phyloP scores from a whole-genome alignment of 1,284 basidiomycete species.

The Marasmius fiardii region DNA sequence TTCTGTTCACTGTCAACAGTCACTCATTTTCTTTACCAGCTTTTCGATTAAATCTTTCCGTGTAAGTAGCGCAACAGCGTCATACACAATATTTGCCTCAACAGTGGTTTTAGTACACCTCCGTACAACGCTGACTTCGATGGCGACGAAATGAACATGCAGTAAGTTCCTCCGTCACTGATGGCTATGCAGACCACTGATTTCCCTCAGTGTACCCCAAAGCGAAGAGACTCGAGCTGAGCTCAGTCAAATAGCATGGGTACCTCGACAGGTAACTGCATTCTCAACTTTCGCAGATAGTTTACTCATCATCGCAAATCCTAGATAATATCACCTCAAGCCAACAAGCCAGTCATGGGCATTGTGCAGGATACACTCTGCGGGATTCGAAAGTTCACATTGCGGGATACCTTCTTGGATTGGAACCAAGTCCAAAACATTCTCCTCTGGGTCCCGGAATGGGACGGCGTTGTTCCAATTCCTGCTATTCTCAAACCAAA shows the following conservation, averaged over 20 bases:
- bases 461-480: slow-evolving; percentile 92
- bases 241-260: slow-evolving; percentile 97
- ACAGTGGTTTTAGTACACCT: slow-evolving; percentile 54
- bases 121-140: slow-evolving; percentile 99
- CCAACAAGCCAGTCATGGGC: slow-evolving; percentile 99
- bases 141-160: slow-evolving; percentile 99
- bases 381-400: slow-evolving; percentile 95
- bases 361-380: slow-evolving; percentile 99
- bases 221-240: slow-evolving; percentile 99
- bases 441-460: slow-evolving; percentile 94
- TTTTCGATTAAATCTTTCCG: slow-evolving; percentile 95
- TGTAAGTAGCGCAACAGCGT: slow-evolving; percentile 54
- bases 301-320: neutral
- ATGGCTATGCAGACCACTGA: slow-evolving; percentile 5
- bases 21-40: slow-evolving; percentile 42
- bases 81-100: slow-evolving; percentile 17
- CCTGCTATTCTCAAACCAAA: slow-evolving; percentile 97
- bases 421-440: slow-evolving; percentile 97
- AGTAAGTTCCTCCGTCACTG: slow-evolving; percentile 53
- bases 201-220: slow-evolving; percentile 79
- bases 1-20: neutral
- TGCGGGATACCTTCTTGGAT: slow-evolving; percentile 92
- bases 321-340: slow-evolving; percentile 98
- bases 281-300: neutral
- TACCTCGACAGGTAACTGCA: slow-evolving; percentile 79